Evolutionary conservation across 2,329 filamentous ascomycete species (phyloP).

Genomic region (Pseudogymnoascus sp.): DNA sequence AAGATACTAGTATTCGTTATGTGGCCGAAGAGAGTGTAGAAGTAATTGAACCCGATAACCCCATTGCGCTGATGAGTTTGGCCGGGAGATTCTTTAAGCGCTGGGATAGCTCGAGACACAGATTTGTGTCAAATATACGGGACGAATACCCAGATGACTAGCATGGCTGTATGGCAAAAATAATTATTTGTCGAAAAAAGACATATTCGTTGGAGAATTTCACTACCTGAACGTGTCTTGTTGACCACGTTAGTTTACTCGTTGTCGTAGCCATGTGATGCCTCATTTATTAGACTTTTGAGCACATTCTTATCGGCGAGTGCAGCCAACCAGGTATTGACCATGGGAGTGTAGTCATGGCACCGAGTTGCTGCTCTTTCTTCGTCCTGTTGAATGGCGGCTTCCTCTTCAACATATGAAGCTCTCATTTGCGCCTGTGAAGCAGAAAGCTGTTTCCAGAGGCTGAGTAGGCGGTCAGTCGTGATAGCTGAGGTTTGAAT

Average conservation of each 20-base stretch:
- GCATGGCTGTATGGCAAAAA: conserved; percentile 5
- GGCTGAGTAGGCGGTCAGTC: conserved; percentile 24
- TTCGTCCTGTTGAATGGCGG: conserved; percentile 39
- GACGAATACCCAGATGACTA: conserved; percentile 85
- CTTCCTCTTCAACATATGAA: conserved; percentile 42
- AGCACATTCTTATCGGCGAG: conserved; percentile 60
- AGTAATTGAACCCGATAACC: conserved; percentile 44
- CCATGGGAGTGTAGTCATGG: conserved; percentile 60
- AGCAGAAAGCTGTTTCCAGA: conserved; percentile 33
- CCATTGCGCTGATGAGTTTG: conserved; percentile 53
- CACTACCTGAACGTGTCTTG: background rate
- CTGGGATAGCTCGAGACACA: conserved; percentile 58
- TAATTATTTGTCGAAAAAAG: background rate
- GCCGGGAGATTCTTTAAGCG: conserved; percentile 85
- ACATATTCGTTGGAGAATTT: background rate
- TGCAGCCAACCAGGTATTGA: conserved; percentile 60
- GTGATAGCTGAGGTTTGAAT: conserved; percentile 15
- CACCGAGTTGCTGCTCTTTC: conserved; percentile 46
- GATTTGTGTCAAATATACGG: conserved; percentile 74
- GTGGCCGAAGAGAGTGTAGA: conserved; percentile 76
- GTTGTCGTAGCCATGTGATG: background rate
- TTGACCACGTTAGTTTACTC: background rate
- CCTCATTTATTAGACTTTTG: conserved; percentile 30
- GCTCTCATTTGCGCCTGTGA: conserved; percentile 36
- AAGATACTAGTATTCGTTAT: conserved; percentile 62